These are phyloP conservation scores for Metschnikowia bowlesiae DNA, from an alignment of 805 yeast species.

Conservation along the genomic window DNA sequence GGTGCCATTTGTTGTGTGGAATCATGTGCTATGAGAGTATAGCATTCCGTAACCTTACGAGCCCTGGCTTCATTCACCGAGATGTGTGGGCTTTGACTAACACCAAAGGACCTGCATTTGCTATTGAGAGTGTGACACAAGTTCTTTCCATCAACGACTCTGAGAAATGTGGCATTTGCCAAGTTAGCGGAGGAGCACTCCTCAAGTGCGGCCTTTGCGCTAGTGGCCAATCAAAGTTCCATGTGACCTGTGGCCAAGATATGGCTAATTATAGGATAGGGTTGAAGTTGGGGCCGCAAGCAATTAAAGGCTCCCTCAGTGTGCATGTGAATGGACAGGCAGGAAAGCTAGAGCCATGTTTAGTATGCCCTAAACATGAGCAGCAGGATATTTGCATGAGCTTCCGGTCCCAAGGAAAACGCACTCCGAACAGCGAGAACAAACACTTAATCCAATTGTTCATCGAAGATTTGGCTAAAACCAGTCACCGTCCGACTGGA, in stretches of 20 bases:
- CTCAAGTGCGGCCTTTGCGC: constrained; percentile 44
- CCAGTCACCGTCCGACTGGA: constrained; percentile 22
- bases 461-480: constrained; percentile 31
- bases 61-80: constrained; percentile 10
- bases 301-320: constrained; percentile 10
- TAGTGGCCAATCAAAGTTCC: constrained; percentile 25
- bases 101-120: constrained; percentile 8
- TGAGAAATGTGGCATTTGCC: constrained; percentile 43
- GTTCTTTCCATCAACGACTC: constrained; percentile 25
- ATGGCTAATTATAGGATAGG: constrained; percentile 47
- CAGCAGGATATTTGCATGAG: constrained; percentile 17
- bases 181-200: constrained; percentile 47
- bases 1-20: constrained; percentile 80
- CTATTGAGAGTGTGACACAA: constrained; percentile 28
- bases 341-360: constrained; percentile 43
- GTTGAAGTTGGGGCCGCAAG: constrained; percentile 38
- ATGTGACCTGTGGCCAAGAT: constrained; percentile 59
- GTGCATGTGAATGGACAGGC: constrained; percentile 18
- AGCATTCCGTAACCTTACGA: constrained; percentile 11
- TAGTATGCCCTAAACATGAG: constrained; percentile 42
- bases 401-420: constrained; percentile 26
- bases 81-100: constrained; percentile 4
- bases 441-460: constrained; percentile 39
- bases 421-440: constrained; percentile 22
- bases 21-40: constrained; percentile 45